Base-by-base conservation (phyloP, 2,329 filamentous ascomycete genomes). In the Phialemoniopsis sp. region DNA sequence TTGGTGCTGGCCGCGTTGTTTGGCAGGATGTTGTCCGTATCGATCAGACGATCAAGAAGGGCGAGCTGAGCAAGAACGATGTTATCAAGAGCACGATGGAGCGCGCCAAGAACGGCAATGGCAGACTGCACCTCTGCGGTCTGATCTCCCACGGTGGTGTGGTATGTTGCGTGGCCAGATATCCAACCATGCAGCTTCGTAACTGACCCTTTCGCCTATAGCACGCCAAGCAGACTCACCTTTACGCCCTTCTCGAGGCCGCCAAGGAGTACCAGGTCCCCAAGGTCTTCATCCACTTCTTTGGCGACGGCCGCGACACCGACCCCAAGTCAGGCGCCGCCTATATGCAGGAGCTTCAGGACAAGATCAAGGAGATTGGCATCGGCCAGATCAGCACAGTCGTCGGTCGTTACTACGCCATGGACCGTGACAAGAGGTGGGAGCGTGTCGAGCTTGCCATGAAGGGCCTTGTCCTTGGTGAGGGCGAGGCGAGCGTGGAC, bases 361-460 rank as follows among this genome's bases (percentile, higher is more conserved):
- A 86, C 42, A 86, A 82, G 53, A 80, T 79, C 49, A 82, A 93
- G 67, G 88, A 97, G 64, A 78, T 95, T 50, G 90, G 89, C 33
- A 67, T 85, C 47, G 93, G 91, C 50, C 78, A 96, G 66, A 79
- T 98, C 49, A 91, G 88, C 26, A 96, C 93, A 29, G 79, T 97
- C 35, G 91, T 97, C 44, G 93, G 93, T 44, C 83, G 91, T 53
- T 98, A 97, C 82, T 98, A 87, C 66, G 89, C 89, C 67, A 98
- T 98, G 93, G 93, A 98, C 73, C 90, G 93, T 53, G 93, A 98
- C 66, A 97, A 97, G 88, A 82, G 93, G 63, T 98, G 93, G 93
- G 93, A 98, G 60, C 80, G 93, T 60, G 76, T 95, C 51, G 88
- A 96, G 72, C 56, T 95, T 52, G 93, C 86, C 51, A 72, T 98